Percentiles rank a stretch among this genome's conserved stretches.
These are phyloP conservation scores for Lantana camara DNA, from an alignment of 257 asterid genomes.

Conservation along the genomic window DNA sequence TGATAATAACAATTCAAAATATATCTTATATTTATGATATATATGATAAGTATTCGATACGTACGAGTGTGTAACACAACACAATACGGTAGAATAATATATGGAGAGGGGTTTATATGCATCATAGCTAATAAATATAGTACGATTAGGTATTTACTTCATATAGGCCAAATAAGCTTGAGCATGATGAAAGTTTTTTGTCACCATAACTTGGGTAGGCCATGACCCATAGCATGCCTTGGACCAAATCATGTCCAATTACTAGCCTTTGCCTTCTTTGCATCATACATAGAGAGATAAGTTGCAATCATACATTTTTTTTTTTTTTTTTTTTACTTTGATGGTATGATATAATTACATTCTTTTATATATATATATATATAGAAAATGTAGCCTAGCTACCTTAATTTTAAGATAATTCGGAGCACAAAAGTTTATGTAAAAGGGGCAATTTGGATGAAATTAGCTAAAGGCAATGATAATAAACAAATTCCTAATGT, in stretches of 20 bases:
- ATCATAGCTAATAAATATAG: not conserved
- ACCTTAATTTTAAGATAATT: not conserved
- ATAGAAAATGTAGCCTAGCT: not conserved
- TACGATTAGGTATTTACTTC: not conserved
- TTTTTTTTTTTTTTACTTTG: slow-evolving; percentile 27
- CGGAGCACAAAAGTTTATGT: not conserved
- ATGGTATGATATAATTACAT: slow-evolving; percentile 30
- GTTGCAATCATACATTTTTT: slow-evolving; percentile 36
- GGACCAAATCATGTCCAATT: slow-evolving; percentile 59
- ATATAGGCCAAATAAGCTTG: slow-evolving; percentile 22
- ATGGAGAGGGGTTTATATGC: too few species aligned
- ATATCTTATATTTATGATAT: too few species aligned
- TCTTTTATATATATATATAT: slow-evolving; percentile 8
- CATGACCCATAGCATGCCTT: slow-evolving; percentile 57
- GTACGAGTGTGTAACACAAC: too few species aligned
- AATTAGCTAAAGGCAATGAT: too few species aligned
- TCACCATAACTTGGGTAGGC: slow-evolving; percentile 46
- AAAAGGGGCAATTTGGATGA: not conserved
- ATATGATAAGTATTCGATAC: too few species aligned
- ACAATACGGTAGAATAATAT: too few species aligned
- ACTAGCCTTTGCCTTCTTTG: slow-evolving; percentile 46
- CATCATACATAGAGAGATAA: slow-evolving; percentile 46
- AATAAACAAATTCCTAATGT: too few species aligned
- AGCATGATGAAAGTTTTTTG: slow-evolving; percentile 37
- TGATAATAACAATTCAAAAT: too few species aligned